Evolutionary conservation across 768 basidiomycete species (phyloP).

Genomic region (Lactarius pseudohatsudake): DNA sequence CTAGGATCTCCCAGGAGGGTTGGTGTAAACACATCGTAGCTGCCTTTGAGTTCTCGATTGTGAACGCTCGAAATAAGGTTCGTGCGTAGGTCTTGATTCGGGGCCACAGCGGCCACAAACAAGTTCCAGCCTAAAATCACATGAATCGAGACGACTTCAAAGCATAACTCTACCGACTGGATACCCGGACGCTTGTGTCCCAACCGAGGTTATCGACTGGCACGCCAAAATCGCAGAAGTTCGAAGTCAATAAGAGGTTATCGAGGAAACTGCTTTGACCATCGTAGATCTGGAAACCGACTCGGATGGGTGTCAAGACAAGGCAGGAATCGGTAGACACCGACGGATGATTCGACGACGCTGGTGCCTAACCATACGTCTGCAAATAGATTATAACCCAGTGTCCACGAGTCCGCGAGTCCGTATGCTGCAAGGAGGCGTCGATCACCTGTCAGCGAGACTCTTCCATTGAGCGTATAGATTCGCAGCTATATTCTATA

Average conservation of each 20-base stretch:
- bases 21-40: no score
- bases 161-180: neutral
- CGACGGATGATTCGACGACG: slow-evolving; percentile 41
- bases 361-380: slow-evolving; percentile 57
- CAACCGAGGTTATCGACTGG: slow-evolving; percentile 1
- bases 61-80: slow-evolving; percentile 11
- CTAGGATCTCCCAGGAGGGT: neutral
- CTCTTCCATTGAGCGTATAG: slow-evolving; percentile 22
- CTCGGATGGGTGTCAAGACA: neutral
- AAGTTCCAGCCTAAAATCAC: slow-evolving; percentile 8
- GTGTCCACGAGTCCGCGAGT: slow-evolving; percentile 46
- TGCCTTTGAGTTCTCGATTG: neutral
- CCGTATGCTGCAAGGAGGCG: slow-evolving; percentile 9
- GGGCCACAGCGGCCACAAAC: slow-evolving; percentile 16
- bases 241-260: neutral
- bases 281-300: slow-evolving; percentile 15
- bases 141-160: neutral
- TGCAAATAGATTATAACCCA: slow-evolving; percentile 62
- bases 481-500: neutral
- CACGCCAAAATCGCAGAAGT: slow-evolving; percentile 12
- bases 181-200: neutral
- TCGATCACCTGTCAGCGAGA: slow-evolving; percentile 14
- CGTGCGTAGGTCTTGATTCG: neutral
- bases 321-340: slow-evolving; percentile 4
- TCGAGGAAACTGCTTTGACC: slow-evolving; percentile 11